phyloP scores from a whole-genome alignment of 106 monocot genomes.

The Dendrobium chrysotoxum region DNA sequence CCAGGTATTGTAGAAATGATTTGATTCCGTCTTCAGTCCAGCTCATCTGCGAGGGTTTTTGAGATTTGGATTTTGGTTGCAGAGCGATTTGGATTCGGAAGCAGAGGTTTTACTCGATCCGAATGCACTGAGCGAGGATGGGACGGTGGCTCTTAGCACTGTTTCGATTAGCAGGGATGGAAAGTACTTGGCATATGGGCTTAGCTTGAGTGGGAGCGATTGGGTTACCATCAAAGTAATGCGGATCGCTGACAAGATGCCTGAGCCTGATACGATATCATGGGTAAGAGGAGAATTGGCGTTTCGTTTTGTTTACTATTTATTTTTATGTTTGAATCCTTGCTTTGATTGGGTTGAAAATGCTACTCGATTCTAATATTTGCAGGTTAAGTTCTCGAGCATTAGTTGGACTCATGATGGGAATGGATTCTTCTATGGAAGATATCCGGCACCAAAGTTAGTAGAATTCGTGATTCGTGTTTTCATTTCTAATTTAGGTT shows the following conservation, averaged over 20 bases:
- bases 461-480: neutral
- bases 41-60: neutral
- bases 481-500: conserved; percentile 2
- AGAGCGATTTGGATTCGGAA: conserved; percentile 53
- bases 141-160: conserved; percentile 54
- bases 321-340: neutral
- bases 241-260: conserved; percentile 54
- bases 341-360: neutral
- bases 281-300: conserved; percentile 56
- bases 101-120: conserved; percentile 77
- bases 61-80: conserved; percentile 9
- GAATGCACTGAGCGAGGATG: conserved; percentile 73
- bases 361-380: conserved; percentile 4
- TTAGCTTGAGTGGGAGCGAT: conserved; percentile 83
- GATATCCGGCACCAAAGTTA: conserved; percentile 87
- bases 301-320: neutral
- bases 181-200: conserved; percentile 70
- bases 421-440: conserved; percentile 91
- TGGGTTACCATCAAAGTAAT: conserved; percentile 87
- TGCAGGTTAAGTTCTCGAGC: conserved; percentile 86
- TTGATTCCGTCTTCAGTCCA: neutral
- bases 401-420: conserved; percentile 86
- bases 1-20: conserved; percentile 32
- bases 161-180: conserved; percentile 56
- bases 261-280: conserved; percentile 49